A percentile compares a stretch with the other conserved stretches of the same genome.
Conservation (phyloP, 1,284 basidiomycete species). For the Schizophyllum amplum region DNA sequence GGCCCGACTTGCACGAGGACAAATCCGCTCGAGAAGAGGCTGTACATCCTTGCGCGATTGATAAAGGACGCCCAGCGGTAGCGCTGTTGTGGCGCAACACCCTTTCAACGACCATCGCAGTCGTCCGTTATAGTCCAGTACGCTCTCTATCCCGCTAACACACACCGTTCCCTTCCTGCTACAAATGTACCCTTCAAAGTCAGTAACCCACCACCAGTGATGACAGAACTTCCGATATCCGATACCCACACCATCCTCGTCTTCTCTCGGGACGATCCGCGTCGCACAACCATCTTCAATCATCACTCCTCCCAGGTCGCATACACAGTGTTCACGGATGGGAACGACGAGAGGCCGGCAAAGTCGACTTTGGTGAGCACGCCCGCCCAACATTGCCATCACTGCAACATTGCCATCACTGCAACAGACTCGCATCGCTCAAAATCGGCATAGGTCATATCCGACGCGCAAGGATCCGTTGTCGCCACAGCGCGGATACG, state of each 20-base stretch:
- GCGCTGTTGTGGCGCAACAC: too few relatives aligned
- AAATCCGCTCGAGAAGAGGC: too few relatives aligned
- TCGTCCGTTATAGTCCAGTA: too few relatives aligned
- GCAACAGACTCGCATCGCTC: too few relatives aligned
- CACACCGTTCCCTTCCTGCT: neutral
- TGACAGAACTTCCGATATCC: neutral
- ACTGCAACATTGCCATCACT: too few relatives aligned
- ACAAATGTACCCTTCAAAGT: too few relatives aligned
- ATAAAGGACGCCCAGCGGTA: too few relatives aligned
- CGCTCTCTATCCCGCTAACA: neutral
- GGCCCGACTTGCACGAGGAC: too few relatives aligned
- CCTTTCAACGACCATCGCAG: too few relatives aligned
- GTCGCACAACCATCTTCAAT: neutral
- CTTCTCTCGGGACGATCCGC: neutral
- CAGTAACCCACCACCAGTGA: neutral
- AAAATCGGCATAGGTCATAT: too few relatives aligned
- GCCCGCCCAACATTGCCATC: too few relatives aligned
- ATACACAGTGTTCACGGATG: neutral
- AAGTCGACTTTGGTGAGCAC: neutral
- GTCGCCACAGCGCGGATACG: neutral
- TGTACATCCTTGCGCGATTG: too few relatives aligned
- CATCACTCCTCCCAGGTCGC: neutral
- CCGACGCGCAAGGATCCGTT: neutral
- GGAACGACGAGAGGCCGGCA: neutral
- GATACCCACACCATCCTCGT: neutral